Percentiles rank a stretch among this genome's conserved stretches.
Conservation (phyloP, 164 flowering plant genomes). For the Santalum album region DNA sequence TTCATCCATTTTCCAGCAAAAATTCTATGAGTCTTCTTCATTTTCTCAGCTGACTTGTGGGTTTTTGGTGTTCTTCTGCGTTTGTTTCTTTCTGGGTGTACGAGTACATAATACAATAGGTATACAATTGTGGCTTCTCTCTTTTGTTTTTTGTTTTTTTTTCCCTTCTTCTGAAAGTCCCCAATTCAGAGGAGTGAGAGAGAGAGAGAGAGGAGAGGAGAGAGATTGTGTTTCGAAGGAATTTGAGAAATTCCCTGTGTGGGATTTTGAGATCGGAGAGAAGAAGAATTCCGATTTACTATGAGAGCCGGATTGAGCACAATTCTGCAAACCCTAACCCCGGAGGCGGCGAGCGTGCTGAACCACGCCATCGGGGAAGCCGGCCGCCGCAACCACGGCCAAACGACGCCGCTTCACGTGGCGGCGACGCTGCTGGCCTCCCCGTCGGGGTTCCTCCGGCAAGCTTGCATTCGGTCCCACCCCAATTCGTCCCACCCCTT, state of each 20-base stretch:
- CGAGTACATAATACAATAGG: no score
- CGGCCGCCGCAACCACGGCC: constrained; percentile 75
- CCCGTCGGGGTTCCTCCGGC: constrained; percentile 72
- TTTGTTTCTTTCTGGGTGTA: no score
- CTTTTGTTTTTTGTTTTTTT: no score
- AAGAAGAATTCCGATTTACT: constrained; percentile 1
- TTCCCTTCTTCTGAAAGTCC: no score
- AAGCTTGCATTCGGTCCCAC: constrained; percentile 91
- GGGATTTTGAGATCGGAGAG: background rate
- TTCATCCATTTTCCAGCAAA: constrained; percentile 6
- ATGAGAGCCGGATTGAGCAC: constrained; percentile 86
- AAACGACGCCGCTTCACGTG: constrained; percentile 94
- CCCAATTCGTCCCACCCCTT: constrained; percentile 95
- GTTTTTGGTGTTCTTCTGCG: no score
- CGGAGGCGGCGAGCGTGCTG: constrained; percentile 79
- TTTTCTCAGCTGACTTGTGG: background rate
- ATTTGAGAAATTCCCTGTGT: no score
- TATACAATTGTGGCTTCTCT: no score
- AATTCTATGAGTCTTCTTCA: background rate
- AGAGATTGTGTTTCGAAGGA: no score
- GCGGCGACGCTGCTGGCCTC: constrained; percentile 81
- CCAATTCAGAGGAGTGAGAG: no score
- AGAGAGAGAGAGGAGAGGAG: no score
- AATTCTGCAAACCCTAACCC: constrained; percentile 82
- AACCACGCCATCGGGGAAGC: constrained; percentile 87